Evolutionary conservation across 2,329 filamentous ascomycete species (phyloP).

Genomic region (Botrytis fabae): DNA sequence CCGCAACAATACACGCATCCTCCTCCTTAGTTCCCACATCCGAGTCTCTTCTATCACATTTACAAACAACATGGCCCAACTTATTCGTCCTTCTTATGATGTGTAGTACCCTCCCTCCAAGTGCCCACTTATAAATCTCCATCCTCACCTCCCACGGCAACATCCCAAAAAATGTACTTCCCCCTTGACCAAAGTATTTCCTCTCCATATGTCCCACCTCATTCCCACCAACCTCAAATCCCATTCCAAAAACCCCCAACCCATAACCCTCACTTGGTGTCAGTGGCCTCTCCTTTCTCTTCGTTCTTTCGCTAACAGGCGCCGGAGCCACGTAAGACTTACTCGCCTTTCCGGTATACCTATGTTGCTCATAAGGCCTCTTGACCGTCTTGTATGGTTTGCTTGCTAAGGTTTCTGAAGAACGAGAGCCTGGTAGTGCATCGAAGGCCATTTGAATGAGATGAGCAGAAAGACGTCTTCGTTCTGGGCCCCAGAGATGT

Average conservation of each 20-base stretch:
- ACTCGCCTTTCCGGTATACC: conserved; percentile 13
- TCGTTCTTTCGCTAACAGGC: neutral
- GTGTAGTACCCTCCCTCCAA: conserved; percentile 28
- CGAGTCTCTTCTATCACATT: conserved; percentile 7
- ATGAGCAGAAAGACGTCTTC: neutral
- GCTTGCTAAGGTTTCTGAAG: neutral
- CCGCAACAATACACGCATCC: conserved; percentile 24
- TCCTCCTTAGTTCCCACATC: conserved; percentile 19
- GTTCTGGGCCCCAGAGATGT: conserved; percentile 13
- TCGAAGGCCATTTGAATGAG: conserved; percentile 10
- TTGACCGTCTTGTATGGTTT: conserved; percentile 1
- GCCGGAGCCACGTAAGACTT: conserved; percentile 14
- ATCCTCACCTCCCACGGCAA: conserved; percentile 19
- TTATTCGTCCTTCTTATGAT: conserved; percentile 26
- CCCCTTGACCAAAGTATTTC: neutral
- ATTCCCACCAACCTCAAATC: neutral
- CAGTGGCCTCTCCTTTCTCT: neutral
- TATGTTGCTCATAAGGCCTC: neutral
- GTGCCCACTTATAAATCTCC: conserved; percentile 28
- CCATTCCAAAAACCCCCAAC: neutral
- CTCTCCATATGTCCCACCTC: neutral
- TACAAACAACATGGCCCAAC: conserved; percentile 26
- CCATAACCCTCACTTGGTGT: neutral
- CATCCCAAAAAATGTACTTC: neutral
- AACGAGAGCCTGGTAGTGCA: conserved; percentile 9